These are phyloP conservation scores for Cyclaneusma minus DNA, from an alignment of 2,329 filamentous ascomycete species.

Conservation along the genomic window DNA sequence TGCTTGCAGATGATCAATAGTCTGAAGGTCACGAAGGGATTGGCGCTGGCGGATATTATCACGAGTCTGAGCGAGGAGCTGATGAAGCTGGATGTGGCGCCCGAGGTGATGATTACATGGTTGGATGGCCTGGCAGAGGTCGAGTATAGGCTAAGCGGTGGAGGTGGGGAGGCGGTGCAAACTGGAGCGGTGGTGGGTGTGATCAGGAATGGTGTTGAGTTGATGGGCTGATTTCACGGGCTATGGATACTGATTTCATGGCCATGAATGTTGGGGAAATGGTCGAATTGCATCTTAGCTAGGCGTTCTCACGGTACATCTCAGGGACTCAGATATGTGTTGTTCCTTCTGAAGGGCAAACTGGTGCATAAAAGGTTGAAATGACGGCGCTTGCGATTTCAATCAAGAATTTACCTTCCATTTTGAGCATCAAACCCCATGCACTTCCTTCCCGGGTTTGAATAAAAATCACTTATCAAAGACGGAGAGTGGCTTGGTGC, in stretches of 20 bases:
- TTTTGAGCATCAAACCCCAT: no score
- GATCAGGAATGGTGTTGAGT: slow-evolving; percentile 70
- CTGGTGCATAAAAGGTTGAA: no score
- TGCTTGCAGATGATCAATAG: slow-evolving; percentile 80
- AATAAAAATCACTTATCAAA: no score
- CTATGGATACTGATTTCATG: neutral
- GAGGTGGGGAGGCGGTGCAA: slow-evolving; percentile 75
- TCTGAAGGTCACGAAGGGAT: slow-evolving; percentile 69
- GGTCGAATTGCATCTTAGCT: no score
- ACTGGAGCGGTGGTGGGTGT: slow-evolving; percentile 88
- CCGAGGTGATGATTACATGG: slow-evolving; percentile 83
- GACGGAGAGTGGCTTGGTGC: no score
- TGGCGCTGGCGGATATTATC: slow-evolving; percentile 88
- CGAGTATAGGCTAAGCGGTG: slow-evolving; percentile 79
- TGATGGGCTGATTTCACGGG: slow-evolving; percentile 30
- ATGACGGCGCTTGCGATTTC: no score
- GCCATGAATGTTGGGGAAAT: slow-evolving; percentile 1
- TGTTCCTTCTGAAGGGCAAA: no score
- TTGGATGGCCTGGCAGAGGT: slow-evolving; percentile 82
- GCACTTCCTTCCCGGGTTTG: no score
- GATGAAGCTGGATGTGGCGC: slow-evolving; percentile 64
- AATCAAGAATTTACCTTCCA: no score
- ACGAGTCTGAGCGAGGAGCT: slow-evolving; percentile 75
- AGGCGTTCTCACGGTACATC: no score
- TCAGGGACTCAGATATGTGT: no score